phyloP scores from a whole-genome alignment of 2,329 filamentous ascomycete genomes.

The Xylariales sp. region DNA sequence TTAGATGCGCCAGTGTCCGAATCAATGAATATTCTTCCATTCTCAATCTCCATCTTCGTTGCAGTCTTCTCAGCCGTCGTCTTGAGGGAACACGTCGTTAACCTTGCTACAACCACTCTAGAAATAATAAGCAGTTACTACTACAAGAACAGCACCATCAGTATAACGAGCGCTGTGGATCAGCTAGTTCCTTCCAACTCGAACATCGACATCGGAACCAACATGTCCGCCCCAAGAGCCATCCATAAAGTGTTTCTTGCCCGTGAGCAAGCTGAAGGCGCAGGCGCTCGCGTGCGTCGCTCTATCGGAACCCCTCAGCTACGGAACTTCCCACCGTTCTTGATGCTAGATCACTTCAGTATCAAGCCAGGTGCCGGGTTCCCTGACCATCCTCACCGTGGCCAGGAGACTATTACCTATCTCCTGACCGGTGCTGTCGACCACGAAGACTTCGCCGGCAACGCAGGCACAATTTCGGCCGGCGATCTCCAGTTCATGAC shows the following conservation, averaged over 20 bases:
- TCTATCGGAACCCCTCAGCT: constrained; percentile 81
- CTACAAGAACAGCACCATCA: constrained; percentile 8
- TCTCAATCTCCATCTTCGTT: constrained; percentile 33
- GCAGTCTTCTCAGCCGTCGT: constrained; percentile 32
- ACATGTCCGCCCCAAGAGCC: constrained; percentile 66
- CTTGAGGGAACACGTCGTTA: constrained; percentile 27
- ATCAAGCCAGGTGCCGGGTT: constrained; percentile 79
- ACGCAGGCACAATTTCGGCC: constrained; percentile 70
- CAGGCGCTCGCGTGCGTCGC: constrained; percentile 79
- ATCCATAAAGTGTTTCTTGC: constrained; percentile 83
- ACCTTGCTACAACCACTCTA: constrained; percentile 19
- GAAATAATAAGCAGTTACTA: constrained; percentile 14
- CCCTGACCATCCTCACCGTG: constrained; percentile 79
- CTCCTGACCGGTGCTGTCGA: constrained; percentile 64
- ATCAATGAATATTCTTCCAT: constrained; percentile 34
- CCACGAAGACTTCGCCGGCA: constrained; percentile 31
- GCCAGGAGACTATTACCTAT: constrained; percentile 78
- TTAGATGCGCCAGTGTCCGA: constrained; percentile 1
- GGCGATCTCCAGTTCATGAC: constrained; percentile 99
- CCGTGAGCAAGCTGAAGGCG: constrained; percentile 80
- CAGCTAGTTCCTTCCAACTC: constrained; percentile 8
- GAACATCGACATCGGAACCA: constrained; percentile 26
- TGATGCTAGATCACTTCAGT: constrained; percentile 94
- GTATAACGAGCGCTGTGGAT: constrained; percentile 12
- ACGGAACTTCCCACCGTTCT: constrained; percentile 83